Conservation (phyloP, 805 yeast species). For the Metschnikowia kofuensis region DNA sequence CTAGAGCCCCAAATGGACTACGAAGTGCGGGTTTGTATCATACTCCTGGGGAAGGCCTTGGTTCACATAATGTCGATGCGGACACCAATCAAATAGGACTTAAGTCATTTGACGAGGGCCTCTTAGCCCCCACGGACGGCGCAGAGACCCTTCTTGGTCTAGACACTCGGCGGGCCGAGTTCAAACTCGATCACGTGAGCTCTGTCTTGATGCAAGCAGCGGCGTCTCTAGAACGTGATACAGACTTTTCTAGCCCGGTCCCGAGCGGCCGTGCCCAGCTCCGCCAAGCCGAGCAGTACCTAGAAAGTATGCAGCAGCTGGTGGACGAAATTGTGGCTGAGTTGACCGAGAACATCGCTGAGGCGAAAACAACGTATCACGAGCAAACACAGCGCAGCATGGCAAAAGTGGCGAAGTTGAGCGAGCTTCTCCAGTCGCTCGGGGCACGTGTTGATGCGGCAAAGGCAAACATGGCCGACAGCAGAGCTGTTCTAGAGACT, state of each 20-base stretch:
- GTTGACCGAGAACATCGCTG: conserved; percentile 18
- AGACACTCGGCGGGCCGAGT: not conserved
- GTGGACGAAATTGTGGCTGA: conserved; percentile 21
- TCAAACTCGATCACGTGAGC: conserved; percentile 7
- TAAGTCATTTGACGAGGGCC: conserved; percentile 7
- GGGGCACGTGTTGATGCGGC: conserved; percentile 26
- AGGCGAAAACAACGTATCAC: conserved; percentile 21
- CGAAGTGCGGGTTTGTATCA: not conserved
- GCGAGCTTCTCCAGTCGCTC: conserved; percentile 22
- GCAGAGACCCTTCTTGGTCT: conserved; percentile 2
- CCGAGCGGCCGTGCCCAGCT: conserved; percentile 15
- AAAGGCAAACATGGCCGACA: conserved; percentile 22
- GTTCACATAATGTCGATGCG: not conserved
- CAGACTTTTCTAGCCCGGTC: not conserved
- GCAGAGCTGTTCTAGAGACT: conserved; percentile 25
- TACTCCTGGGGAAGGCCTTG: not conserved
- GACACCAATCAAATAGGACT: not conserved
- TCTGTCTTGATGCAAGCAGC: conserved; percentile 2
- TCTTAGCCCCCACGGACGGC: not conserved
- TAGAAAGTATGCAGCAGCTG: conserved; percentile 17
- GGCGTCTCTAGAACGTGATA: conserved; percentile 1
- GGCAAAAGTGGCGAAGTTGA: conserved; percentile 27
- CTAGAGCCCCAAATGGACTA: not conserved
- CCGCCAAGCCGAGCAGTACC: conserved; percentile 16
- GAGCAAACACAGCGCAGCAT: conserved; percentile 27